Base-by-base conservation (phyloP, 2,329 filamentous ascomycete species). In the Orbilia quercus region DNA sequence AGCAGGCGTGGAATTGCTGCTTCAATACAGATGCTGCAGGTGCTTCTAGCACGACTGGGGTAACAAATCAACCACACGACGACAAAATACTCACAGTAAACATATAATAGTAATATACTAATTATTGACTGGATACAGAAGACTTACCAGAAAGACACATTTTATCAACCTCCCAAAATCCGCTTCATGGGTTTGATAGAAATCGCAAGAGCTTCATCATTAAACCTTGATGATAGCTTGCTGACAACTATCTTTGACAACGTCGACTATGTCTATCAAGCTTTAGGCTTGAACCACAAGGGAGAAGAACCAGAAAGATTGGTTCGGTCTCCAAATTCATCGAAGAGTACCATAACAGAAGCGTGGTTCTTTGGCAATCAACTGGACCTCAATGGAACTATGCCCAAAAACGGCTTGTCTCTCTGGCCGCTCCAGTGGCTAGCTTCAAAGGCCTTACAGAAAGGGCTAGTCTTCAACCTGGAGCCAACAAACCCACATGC, bases 381-480 rank as follows among this genome's bases (percentile, higher is more conserved):
- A 16, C 9, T 50, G 18, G 62, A 66, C 23, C 62, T 66, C 22
- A 40, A 48, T 42, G 62, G 62, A n/a, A 50, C 62, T 16, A 25
- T 25, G 9, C 18, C 6, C 12, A 38, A 50, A 23, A 66, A 66
- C 20, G 62, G 62, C 2, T n/a, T 66, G 2, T 66, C 62, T 3
- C 51, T 66, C 22, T 66, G 62, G 62, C 62, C 62, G 12, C 20
- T 66, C 11, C 62, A 66, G 47, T 66, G 62, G 62, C 42, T 66
- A 28, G 42, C 48, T 42, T 16, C 16, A 9, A 51, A 58, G 44
- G 51, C 18, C 18, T 11, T 14, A 20, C n/a, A 2, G 28, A 66
- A 66, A 28, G 62, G 62, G 7, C 28, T 57, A 12, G 62, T 50
- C 7, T 42, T 65, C 16, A 50, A 40, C 18, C 25, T 25, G 6